Conservation (phyloP, 345 rosid species). For the Luvunga scandens region DNA sequence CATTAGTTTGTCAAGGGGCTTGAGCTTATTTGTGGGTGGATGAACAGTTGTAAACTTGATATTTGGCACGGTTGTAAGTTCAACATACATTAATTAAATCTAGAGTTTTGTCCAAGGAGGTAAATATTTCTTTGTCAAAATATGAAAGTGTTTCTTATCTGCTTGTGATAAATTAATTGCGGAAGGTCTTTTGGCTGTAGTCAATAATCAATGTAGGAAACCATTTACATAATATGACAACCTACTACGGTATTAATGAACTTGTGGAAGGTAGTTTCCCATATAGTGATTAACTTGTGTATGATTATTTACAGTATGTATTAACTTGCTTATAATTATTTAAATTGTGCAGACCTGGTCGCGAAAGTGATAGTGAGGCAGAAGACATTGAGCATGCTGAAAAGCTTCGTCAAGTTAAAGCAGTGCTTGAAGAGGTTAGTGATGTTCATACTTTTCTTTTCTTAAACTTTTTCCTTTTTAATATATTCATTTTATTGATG, state of each 20-base stretch:
- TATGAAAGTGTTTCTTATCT: neutral
- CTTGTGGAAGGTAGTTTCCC: neutral
- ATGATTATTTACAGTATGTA: constrained; percentile 22
- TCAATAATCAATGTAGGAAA: neutral
- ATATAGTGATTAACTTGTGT: neutral
- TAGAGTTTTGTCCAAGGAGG: neutral
- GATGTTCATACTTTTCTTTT: neutral
- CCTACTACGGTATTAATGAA: neutral
- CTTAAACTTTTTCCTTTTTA: neutral
- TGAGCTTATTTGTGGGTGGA: neutral
- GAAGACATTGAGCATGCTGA: constrained; percentile 99
- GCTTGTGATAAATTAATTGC: neutral
- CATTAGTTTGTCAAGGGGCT: neutral
- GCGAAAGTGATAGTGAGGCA: constrained; percentile 97
- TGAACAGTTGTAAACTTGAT: neutral
- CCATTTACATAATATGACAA: neutral
- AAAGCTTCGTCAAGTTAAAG: constrained; percentile 98
- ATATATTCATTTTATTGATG: constrained; percentile 1
- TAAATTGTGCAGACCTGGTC: constrained; percentile 59
- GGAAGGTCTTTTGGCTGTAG: neutral
- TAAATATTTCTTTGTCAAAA: neutral
- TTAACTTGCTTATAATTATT: constrained; percentile 6
- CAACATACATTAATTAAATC: too few species aligned
- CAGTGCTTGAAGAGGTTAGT: constrained; percentile 96
- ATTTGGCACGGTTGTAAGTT: neutral